phyloP scores from a whole-genome alignment of 805 yeast genomes.

The Brettanomyces naardenensis region DNA sequence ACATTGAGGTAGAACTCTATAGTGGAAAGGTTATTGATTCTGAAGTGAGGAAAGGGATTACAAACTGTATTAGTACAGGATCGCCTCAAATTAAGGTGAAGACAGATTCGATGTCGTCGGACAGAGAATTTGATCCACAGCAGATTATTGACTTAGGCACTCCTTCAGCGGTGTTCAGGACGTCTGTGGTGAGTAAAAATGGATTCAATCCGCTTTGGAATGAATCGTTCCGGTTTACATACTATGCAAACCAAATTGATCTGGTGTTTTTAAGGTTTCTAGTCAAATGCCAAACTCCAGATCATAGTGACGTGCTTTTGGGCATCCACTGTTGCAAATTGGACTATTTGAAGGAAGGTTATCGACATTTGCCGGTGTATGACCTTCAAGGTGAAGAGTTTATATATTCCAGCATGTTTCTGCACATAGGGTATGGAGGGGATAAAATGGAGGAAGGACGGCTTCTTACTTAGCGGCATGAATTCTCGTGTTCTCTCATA shows the following conservation, averaged over 20 bases:
- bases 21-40: constrained; percentile 29
- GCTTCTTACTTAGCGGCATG: too few species aligned
- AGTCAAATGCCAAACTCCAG: constrained; percentile 28
- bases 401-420: constrained; percentile 41
- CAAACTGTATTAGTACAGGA: not conserved
- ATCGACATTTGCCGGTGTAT: constrained; percentile 69
- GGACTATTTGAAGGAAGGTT: constrained; percentile 65
- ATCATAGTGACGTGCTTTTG: constrained; percentile 16
- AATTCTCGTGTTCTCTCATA: too few species aligned
- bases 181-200: constrained; percentile 42
- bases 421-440: constrained; percentile 1
- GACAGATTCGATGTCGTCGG: not conserved
- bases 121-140: not conserved
- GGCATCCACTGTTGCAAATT: constrained; percentile 61
- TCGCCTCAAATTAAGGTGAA: not conserved
- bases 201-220: constrained; percentile 91
- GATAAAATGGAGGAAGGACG: too few species aligned
- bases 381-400: constrained; percentile 76
- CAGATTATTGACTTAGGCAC: not conserved
- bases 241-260: constrained; percentile 30
- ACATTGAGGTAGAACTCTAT: constrained; percentile 49
- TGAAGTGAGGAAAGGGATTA: not conserved
- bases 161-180: constrained; percentile 21
- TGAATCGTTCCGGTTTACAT: constrained; percentile 35
- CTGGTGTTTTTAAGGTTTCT: constrained; percentile 51